A percentile compares a stretch with the other conserved stretches of the same genome.
Conservation (phyloP, 2,329 filamentous ascomycete genomes). For the Tolypocladium pustulatum region DNA sequence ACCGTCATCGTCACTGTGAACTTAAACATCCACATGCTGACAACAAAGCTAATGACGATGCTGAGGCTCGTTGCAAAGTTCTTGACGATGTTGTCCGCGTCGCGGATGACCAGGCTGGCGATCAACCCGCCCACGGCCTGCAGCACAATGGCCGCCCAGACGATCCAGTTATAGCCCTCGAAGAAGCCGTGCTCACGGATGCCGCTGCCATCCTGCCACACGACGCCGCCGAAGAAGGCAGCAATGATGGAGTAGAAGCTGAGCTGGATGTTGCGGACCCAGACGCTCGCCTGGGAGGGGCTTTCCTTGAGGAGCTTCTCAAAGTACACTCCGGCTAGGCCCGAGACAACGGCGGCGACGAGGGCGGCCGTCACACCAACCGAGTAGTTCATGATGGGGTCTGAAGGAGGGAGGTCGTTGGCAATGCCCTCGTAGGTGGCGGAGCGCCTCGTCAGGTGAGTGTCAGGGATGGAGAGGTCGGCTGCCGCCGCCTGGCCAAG, state of each 20-base stretch:
- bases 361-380: constrained; percentile 72
- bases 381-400: constrained; percentile 59
- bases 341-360: constrained; percentile 68
- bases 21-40: constrained; percentile 78
- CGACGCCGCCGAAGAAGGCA: constrained; percentile 73
- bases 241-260: constrained; percentile 92
- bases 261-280: constrained; percentile 90
- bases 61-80: constrained; percentile 91
- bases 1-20: constrained; percentile 64
- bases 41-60: constrained; percentile 76
- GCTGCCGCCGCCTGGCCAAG: constrained; percentile 43
- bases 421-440: constrained; percentile 87
- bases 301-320: constrained; percentile 89
- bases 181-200: constrained; percentile 86
- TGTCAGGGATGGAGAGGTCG: constrained; percentile 6
- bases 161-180: constrained; percentile 83
- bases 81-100: constrained; percentile 66
- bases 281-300: constrained; percentile 64
- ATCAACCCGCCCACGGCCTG: constrained; percentile 79
- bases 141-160: constrained; percentile 74
- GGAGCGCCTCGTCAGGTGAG: constrained; percentile 49
- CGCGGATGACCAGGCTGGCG: constrained; percentile 34
- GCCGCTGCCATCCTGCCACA: constrained; percentile 76
- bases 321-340: constrained; percentile 76
- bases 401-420: constrained; percentile 38